Evolutionary conservation across 306 rosid species (phyloP).

Genomic region (Vigna trinervia): DNA sequence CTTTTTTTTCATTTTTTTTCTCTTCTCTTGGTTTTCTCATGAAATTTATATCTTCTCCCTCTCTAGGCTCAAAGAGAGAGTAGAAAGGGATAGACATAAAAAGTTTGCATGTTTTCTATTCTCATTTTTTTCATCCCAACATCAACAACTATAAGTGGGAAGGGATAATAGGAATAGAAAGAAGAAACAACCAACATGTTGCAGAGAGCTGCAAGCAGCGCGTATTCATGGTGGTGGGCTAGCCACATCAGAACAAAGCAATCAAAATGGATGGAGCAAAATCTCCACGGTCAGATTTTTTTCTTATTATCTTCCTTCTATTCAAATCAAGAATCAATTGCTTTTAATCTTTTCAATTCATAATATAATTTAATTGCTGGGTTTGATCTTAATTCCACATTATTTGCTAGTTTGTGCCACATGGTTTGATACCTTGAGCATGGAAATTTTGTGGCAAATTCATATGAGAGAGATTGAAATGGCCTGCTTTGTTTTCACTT

Average conservation of each 20-base stretch:
- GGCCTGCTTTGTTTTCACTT: slow-evolving; percentile 7
- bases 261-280: slow-evolving; percentile 95
- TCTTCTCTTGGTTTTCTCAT: slow-evolving; percentile 15
- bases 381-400: slow-evolving; percentile 7
- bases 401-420: slow-evolving; percentile 15
- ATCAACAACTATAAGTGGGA: slow-evolving; percentile 24
- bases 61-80: slow-evolving; percentile 22
- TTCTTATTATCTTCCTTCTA: background rate
- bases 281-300: slow-evolving; percentile 69
- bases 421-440: slow-evolving; percentile 9
- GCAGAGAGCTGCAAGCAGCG: slow-evolving; percentile 97
- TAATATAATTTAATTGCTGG: background rate
- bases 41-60: slow-evolving; percentile 50
- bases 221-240: slow-evolving; percentile 99
- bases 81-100: slow-evolving; percentile 25
- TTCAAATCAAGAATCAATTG: background rate
- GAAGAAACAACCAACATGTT: slow-evolving; percentile 56
- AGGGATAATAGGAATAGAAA: slow-evolving; percentile 19
- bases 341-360: slow-evolving; percentile 1
- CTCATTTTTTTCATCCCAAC: slow-evolving; percentile 24
- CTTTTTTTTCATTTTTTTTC: slow-evolving; percentile 8
- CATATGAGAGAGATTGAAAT: background rate
- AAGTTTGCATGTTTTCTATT: slow-evolving; percentile 39
- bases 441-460: slow-evolving; percentile 17
- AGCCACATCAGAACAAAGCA: slow-evolving; percentile 96